A percentile compares a stretch with the other conserved stretches of the same genome.
Conservation (phyloP, 305 asterid genomes). For the Lippia alba region DNA sequence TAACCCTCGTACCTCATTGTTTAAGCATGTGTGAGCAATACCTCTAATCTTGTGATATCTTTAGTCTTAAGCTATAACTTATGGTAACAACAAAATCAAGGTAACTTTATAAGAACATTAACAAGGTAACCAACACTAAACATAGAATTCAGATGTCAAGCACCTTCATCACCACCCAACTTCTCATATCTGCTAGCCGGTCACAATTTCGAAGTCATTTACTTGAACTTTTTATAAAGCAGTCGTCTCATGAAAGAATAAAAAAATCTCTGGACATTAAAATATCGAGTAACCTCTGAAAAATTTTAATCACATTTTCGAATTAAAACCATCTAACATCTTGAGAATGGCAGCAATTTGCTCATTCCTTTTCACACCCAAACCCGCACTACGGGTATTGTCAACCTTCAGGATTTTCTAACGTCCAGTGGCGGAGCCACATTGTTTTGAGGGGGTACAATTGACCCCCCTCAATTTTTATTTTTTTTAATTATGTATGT, state of each 20-base stretch:
- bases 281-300: too few species aligned
- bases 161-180: neutral
- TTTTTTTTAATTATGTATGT: too few species aligned
- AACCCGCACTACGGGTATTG: neutral
- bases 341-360: neutral
- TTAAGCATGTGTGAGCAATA: neutral
- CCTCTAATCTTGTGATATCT: neutral
- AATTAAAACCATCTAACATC: too few species aligned
- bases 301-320: too few species aligned
- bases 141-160: neutral
- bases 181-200: neutral
- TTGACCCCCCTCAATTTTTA: too few species aligned
- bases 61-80: neutral
- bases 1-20: neutral
- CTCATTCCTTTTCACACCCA: constrained; percentile 4
- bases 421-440: too few species aligned
- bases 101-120: neutral
- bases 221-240: too few species aligned
- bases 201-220: neutral
- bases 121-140: too few species aligned
- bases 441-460: too few species aligned
- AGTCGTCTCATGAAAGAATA: too few species aligned
- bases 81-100: neutral
- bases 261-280: too few species aligned
- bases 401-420: neutral